These are phyloP conservation scores for Podaxis sp. DNA, from an alignment of 768 basidiomycete genomes.

Conservation along the genomic window DNA sequence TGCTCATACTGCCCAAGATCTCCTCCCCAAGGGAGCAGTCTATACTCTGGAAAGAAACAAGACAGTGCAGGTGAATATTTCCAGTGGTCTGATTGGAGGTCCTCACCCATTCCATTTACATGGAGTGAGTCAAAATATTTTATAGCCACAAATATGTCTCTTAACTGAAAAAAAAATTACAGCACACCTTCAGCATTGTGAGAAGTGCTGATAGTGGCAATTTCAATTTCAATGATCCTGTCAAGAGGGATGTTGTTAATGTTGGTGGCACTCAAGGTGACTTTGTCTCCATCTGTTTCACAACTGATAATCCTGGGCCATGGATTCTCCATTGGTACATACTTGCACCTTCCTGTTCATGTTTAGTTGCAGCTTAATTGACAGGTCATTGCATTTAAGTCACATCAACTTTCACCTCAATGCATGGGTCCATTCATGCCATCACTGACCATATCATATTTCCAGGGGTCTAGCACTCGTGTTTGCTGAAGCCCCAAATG, in stretches of 20 bases:
- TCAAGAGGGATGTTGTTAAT: slow-evolving; percentile 32
- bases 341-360: not conserved
- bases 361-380: not conserved
- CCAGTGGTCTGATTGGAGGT: slow-evolving; percentile 32
- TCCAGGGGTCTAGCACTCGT: slow-evolving; percentile 33
- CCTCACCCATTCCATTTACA: slow-evolving; percentile 42
- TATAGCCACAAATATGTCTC: not conserved
- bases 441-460: not conserved
- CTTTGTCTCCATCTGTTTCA: slow-evolving; percentile 47
- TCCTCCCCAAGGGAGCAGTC: slow-evolving; percentile 48
- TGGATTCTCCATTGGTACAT: slow-evolving; percentile 49
- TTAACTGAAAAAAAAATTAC: not conserved
- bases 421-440: slow-evolving; percentile 24
- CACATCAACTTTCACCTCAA: slow-evolving; percentile 56
- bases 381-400: slow-evolving; percentile 20
- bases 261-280: slow-evolving; percentile 27
- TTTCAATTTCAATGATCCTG: slow-evolving; percentile 44
- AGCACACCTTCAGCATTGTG: slow-evolving; percentile 47
- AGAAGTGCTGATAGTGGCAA: slow-evolving; percentile 30
- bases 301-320: slow-evolving; percentile 50
- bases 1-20: slow-evolving; percentile 38
- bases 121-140: slow-evolving; percentile 21
- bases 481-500: slow-evolving; percentile 27
- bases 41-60: slow-evolving; percentile 45
- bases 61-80: slow-evolving; percentile 32